phyloP scores from a whole-genome alignment of 345 rosid species.

The Lumnitzera littorea region DNA sequence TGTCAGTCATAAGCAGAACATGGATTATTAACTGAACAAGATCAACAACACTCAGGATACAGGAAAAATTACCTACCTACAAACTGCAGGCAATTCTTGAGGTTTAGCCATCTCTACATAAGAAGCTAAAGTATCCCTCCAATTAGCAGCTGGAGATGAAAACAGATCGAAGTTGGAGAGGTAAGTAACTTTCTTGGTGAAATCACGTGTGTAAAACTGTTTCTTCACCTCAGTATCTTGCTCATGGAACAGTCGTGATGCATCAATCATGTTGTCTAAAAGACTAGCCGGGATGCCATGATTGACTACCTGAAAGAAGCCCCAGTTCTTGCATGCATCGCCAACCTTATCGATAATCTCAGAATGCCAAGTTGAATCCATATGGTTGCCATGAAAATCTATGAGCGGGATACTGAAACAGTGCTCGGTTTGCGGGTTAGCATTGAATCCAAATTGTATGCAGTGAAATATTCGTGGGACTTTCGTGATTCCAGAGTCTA shows the following conservation, averaged over 20 bases:
- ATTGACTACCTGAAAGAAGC: conserved; percentile 19
- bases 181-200: not conserved
- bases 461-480: conserved; percentile 5
- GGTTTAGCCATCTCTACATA: conserved; percentile 3
- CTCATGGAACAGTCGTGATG: conserved; percentile 14
- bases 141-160: conserved; percentile 10
- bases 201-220: conserved; percentile 14
- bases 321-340: conserved; percentile 15
- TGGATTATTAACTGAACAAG: not conserved
- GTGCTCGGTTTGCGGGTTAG: not conserved
- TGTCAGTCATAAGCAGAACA: no score
- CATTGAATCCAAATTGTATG: not conserved
- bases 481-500: conserved; percentile 5
- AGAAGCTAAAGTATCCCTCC: conserved; percentile 20
- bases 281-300: conserved; percentile 14
- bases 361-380: not conserved
- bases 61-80: conserved; percentile 5
- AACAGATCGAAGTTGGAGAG: conserved; percentile 13
- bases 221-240: conserved; percentile 16
- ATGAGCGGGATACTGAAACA: conserved; percentile 6
- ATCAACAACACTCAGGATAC: no score
- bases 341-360: not conserved
- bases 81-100: conserved; percentile 15
- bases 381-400: conserved; percentile 5
- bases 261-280: conserved; percentile 11